Percentiles rank a stretch among this genome's conserved stretches.
These are phyloP conservation scores for Dichotomopilus funicola DNA, from an alignment of 2,329 filamentous ascomycete genomes.

Conservation along the genomic window DNA sequence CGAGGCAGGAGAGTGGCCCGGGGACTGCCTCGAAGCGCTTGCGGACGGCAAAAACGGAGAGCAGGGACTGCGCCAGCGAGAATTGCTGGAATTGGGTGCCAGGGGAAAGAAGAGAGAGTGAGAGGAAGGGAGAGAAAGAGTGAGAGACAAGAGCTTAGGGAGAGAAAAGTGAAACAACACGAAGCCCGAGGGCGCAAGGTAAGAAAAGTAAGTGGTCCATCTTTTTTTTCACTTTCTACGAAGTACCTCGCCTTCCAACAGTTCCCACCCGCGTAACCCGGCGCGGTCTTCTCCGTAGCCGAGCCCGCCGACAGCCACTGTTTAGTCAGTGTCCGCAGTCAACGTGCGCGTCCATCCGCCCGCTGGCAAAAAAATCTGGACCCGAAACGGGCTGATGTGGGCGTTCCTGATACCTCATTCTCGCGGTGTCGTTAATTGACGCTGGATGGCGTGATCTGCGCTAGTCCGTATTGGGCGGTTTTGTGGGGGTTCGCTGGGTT, in stretches of 20 bases:
- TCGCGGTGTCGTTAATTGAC: constrained; percentile 10
- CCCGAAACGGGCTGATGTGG: constrained; percentile 1
- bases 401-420: background rate
- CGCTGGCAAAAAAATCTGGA: constrained; percentile 15
- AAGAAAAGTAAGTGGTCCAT: too few species aligned
- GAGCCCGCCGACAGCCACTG: too few species aligned
- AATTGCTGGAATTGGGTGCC: constrained; percentile 8
- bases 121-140: background rate
- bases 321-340: too few species aligned
- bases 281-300: too few species aligned
- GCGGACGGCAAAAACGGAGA: constrained; percentile 18
- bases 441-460: constrained; percentile 15
- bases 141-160: background rate
- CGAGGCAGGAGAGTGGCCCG: constrained; percentile 14
- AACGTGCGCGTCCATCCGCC: too few species aligned
- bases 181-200: background rate
- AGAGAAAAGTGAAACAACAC: background rate
- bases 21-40: constrained; percentile 18
- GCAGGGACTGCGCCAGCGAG: constrained; percentile 19
- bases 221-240: too few species aligned
- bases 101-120: background rate
- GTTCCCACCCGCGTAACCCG: too few species aligned
- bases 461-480: constrained; percentile 17
- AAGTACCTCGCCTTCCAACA: too few species aligned
- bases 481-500: constrained; percentile 9